phyloP scores from a whole-genome alignment of 148 eudicot genomes.

The Cornus florida region DNA sequence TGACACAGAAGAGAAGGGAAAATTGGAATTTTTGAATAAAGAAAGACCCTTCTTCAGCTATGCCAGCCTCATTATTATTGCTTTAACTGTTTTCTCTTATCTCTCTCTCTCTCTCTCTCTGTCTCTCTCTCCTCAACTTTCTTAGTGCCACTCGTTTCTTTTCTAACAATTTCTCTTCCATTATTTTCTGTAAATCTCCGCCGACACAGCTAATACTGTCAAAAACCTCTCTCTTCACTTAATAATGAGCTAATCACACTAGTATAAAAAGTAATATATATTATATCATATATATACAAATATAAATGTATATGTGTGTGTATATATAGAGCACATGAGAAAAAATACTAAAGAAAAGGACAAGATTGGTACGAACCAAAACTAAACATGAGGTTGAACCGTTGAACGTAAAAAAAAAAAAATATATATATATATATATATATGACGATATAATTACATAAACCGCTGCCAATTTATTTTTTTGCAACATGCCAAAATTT shows the following conservation, averaged over 20 bases:
- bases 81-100: neutral
- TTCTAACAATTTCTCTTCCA: neutral
- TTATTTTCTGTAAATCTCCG: neutral
- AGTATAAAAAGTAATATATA: neutral
- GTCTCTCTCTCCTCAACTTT: neutral
- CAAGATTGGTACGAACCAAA: no score
- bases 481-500: no score
- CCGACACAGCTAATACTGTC: conserved; percentile 6
- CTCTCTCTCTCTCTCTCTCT: conserved; percentile 1
- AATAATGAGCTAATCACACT: neutral
- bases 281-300: neutral
- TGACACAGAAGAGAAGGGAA: neutral
- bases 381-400: no score
- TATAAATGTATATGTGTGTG: no score
- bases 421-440: no score
- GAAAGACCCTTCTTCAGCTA: no score
- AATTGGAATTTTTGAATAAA: no score
- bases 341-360: no score
- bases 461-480: no score
- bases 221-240: neutral
- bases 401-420: no score
- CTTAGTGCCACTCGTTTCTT: neutral
- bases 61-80: neutral
- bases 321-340: no score
- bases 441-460: no score